These are phyloP conservation scores for Chenopodium suecicum DNA, from an alignment of 148 eudicot genomes.

Conservation along the genomic window DNA sequence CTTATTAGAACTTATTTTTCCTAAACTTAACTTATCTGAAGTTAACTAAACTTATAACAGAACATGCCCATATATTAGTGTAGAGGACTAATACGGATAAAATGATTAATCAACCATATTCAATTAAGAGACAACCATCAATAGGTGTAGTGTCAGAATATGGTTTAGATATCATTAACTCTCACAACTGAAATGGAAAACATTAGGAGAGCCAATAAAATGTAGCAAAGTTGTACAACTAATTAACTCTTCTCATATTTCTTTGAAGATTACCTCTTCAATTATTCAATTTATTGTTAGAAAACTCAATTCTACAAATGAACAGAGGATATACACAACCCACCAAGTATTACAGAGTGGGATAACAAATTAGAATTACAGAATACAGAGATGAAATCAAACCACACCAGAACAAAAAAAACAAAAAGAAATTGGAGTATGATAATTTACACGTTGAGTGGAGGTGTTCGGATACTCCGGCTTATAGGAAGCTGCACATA, in stretches of 20 bases:
- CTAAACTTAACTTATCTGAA: too few species aligned
- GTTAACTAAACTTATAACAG: too few species aligned
- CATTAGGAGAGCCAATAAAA: too few species aligned
- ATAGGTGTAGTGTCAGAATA: too few species aligned
- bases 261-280: conserved; percentile 1
- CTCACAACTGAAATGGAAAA: too few species aligned
- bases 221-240: too few species aligned
- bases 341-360: conserved; percentile 20
- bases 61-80: too few species aligned
- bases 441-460: conserved; percentile 41
- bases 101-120: background rate
- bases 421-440: background rate
- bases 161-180: too few species aligned
- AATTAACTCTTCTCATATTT: background rate
- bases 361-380: conserved; percentile 20
- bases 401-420: background rate
- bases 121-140: too few species aligned
- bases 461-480: conserved; percentile 61
- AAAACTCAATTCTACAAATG: conserved; percentile 24
- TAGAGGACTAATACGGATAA: too few species aligned
- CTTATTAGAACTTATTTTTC: too few species aligned
- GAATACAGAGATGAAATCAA: conserved; percentile 18
- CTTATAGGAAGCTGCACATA: conserved; percentile 85
- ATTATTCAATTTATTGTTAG: conserved; percentile 10
- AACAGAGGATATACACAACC: conserved; percentile 33